Conservation (phyloP, 140 eudicot species). For the Senecio squalidus region DNA sequence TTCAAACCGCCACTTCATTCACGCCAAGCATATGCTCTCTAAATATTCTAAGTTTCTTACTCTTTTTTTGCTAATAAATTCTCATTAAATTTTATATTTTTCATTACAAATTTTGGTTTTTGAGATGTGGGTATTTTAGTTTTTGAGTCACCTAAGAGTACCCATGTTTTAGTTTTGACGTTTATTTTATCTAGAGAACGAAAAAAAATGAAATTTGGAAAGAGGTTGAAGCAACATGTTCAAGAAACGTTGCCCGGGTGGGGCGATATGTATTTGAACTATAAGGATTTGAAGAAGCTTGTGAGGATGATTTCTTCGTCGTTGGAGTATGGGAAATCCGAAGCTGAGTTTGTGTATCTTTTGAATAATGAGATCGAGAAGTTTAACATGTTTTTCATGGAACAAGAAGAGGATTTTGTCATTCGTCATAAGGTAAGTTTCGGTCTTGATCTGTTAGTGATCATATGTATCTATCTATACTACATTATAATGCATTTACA, state of each 20-base stretch:
- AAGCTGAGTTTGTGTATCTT: constrained; percentile 62
- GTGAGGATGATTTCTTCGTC: constrained; percentile 60
- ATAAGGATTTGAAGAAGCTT: constrained; percentile 70
- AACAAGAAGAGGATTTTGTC: constrained; percentile 85
- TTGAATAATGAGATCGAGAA: constrained; percentile 81
- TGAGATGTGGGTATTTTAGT: constrained; percentile 22
- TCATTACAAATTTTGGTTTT: constrained; percentile 11
- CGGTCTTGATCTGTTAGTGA: not conserved
- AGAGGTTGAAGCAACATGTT: constrained; percentile 72
- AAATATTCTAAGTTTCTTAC: constrained; percentile 64
- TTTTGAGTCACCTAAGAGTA: constrained; percentile 2
- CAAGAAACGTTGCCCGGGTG: constrained; percentile 76
- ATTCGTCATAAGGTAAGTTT: constrained; percentile 64
- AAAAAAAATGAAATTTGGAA: constrained; percentile 72
- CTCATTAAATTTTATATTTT: constrained; percentile 15
- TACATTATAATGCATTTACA: too few species aligned
- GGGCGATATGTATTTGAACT: constrained; percentile 70
- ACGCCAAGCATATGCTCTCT: constrained; percentile 89
- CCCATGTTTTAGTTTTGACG: constrained; percentile 7
- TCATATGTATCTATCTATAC: too few species aligned
- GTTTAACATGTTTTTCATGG: constrained; percentile 73
- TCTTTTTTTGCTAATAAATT: constrained; percentile 30
- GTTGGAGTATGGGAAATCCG: constrained; percentile 36
- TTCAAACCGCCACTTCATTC: constrained; percentile 53
- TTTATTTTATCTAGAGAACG: constrained; percentile 1